A percentile compares a stretch with the other conserved stretches of the same genome.
Evolutionary conservation across 352 stramenopile genomes (phyloP).

Genomic region (Phytophthora citricola): DNA sequence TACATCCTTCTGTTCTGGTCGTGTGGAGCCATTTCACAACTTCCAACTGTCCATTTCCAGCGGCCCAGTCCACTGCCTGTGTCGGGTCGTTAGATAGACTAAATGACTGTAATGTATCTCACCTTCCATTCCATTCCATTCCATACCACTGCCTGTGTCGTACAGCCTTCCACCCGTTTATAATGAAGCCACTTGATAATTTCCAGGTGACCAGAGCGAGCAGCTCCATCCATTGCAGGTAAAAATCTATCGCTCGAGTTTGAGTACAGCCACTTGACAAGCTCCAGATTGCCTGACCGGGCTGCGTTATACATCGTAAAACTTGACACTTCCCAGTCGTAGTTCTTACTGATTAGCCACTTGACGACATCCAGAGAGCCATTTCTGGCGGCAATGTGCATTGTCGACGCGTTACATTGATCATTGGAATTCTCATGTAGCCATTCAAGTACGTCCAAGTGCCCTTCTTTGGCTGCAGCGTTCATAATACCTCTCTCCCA

Average conservation of each 20-base stretch:
- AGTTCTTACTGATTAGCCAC: constrained; percentile 16
- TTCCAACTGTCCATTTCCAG: constrained; percentile 10
- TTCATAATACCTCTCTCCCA: constrained; percentile 12
- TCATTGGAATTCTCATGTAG: constrained; percentile 14
- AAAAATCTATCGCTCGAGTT: constrained; percentile 1
- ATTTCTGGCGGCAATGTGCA: constrained; percentile 5
- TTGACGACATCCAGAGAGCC: constrained; percentile 17
- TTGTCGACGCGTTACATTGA: constrained; percentile 1
- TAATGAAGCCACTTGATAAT: constrained; percentile 14
- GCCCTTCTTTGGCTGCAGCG: constrained; percentile 6
- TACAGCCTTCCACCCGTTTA: constrained; percentile 16
- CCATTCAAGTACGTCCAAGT: constrained; percentile 16
- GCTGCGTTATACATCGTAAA: constrained; percentile 21
- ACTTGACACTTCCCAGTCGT: not conserved
- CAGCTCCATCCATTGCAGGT: constrained; percentile 14
- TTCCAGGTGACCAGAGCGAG: constrained; percentile 14
- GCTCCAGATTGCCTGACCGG: constrained; percentile 9
- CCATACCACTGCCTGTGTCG: not conserved
- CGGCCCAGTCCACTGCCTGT: constrained; percentile 13
- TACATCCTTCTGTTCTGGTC: constrained; percentile 22
- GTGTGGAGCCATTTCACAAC: constrained; percentile 21
- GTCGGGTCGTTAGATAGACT: not conserved
- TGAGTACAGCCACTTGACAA: constrained; percentile 12
- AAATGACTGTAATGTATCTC: too few relatives aligned
- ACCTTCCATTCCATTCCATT: too few relatives aligned